A percentile compares a stretch with the other conserved stretches of the same genome.
Conservation (phyloP, 164 flowering plant genomes). For the Echeveria elegans region DNA sequence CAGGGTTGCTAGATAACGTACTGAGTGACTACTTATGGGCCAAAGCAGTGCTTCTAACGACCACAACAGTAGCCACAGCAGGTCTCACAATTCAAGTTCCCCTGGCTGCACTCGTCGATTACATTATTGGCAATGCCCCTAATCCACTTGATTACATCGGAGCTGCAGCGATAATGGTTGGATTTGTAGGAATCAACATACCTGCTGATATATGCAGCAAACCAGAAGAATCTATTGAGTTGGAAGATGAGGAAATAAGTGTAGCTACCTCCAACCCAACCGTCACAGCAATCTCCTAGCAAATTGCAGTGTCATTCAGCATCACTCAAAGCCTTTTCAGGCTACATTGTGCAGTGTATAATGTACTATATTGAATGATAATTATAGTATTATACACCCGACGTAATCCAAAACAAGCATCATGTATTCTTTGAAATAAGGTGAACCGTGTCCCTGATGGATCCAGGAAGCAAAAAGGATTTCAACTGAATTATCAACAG, state of each 20-base stretch:
- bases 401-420: neutral
- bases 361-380: neutral
- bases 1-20: slow-evolving; percentile 83
- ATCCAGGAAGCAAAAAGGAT: neutral
- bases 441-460: neutral
- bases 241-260: neutral
- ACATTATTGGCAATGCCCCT: neutral
- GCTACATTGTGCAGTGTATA: neutral
- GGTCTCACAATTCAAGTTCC: neutral
- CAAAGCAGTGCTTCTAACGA: slow-evolving; percentile 83
- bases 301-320: neutral
- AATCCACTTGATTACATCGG: neutral
- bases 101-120: neutral
- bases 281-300: neutral
- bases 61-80: slow-evolving; percentile 22
- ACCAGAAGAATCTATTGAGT: neutral
- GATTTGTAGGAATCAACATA: neutral
- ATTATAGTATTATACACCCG: no score
- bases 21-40: slow-evolving; percentile 95
- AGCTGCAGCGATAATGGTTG: neutral
- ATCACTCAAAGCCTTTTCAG: neutral
- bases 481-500: neutral
- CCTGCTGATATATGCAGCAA: neutral
- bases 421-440: neutral
- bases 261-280: neutral